Base-by-base conservation (phyloP, 2,329 filamentous ascomycete genomes). In the Seiridium unicorne region DNA sequence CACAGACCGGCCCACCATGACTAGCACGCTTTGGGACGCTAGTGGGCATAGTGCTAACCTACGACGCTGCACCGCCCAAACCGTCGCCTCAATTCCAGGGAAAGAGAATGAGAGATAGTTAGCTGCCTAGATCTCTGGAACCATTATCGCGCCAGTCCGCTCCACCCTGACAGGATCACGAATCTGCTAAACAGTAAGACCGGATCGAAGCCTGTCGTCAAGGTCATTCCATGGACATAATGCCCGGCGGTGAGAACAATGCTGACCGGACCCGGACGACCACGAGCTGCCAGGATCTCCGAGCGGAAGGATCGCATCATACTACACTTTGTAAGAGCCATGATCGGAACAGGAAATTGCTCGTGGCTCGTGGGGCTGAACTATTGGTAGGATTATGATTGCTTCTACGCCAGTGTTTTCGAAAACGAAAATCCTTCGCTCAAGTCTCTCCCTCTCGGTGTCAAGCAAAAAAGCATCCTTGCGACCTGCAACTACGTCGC, bases 401-500 rank as follows among this genome's bases (percentile, higher is more conserved):
- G 92, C 79, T 98, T 98, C 80, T 98, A 98, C 74, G 93, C 93
- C 31, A 92, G 92, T 55, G 93, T 95, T 7, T 89, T 95, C 66
- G 93, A 97, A 76, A 89, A 89, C 64, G 89, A 90, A 71, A 87
- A 90, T 65, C 92, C 93, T 0, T 79, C 82, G 2, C 79, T 97
- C 60, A 92, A 87, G 70, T 81, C 83, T 1, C 77, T 90, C 18
- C 92, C 93, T 5, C 79, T 98, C 40, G 93, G 92, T 42, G 87
- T 97, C 61, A 91, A 93, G 74, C 93, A 97, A 76, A 97, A 97
- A 76, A 91, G 93, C 72, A 97, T 97, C 59, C 82, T 95, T 46
- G 92, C 93, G 31, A 96, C 93, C 4, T 96, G 92, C 82, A 98
- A 98, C 76, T 98, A 98, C 74, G 91, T 91, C 71, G 94, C 94